These are phyloP conservation scores for Kwoniella sp. DNA, from an alignment of 768 basidiomycete species.

Conservation along the genomic window DNA sequence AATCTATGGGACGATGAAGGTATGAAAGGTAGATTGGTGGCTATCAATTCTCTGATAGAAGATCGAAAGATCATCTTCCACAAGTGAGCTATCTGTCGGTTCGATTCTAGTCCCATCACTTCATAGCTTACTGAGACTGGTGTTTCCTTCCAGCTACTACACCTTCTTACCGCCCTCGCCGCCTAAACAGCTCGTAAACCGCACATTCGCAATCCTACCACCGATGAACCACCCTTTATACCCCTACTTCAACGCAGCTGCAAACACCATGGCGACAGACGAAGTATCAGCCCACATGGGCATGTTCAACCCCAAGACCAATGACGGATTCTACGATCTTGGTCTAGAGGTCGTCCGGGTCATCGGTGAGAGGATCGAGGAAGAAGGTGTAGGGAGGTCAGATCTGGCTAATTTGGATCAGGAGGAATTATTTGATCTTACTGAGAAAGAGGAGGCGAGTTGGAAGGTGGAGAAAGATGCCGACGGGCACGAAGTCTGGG, in stretches of 20 bases:
- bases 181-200: slow-evolving; percentile 62
- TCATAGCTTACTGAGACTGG: not conserved
- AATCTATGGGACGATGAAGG: slow-evolving; percentile 77
- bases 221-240: slow-evolving; percentile 53
- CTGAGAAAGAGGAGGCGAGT: slow-evolving; percentile 10
- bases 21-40: slow-evolving; percentile 66
- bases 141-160: slow-evolving; percentile 69
- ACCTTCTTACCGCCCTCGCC: slow-evolving; percentile 71
- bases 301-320: slow-evolving; percentile 79
- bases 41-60: slow-evolving; percentile 65
- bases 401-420: slow-evolving; percentile 4
- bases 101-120: no score
- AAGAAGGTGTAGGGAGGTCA: slow-evolving; percentile 35
- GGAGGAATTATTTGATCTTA: slow-evolving; percentile 4
- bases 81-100: slow-evolving; percentile 49
- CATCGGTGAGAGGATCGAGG: slow-evolving; percentile 48
- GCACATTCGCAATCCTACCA: slow-evolving; percentile 81
- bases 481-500: slow-evolving; percentile 29
- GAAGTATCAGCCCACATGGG: slow-evolving; percentile 83
- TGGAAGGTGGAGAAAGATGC: slow-evolving; percentile 33
- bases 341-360: slow-evolving; percentile 67
- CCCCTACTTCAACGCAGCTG: slow-evolving; percentile 65
- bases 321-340: slow-evolving; percentile 87
- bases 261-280: slow-evolving; percentile 69
- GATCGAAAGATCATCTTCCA: slow-evolving; percentile 55